Percentiles rank a stretch among this genome's conserved stretches.
Conservation (phyloP, 176 grass and related monocot species). For the Microstegium vimineum region DNA sequence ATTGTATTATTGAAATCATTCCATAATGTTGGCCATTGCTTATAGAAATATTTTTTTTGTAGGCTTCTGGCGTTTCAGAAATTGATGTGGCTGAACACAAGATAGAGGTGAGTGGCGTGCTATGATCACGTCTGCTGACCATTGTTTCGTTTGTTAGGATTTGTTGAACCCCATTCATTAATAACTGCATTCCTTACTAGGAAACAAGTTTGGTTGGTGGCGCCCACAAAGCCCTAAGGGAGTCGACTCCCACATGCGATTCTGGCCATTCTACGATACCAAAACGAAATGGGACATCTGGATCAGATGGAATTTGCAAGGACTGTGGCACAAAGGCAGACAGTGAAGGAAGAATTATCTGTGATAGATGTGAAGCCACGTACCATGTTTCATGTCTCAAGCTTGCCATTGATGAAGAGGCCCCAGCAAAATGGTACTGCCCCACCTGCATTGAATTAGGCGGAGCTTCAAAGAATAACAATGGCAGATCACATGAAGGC, state of each 20-base stretch:
- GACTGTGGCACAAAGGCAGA: slow-evolving; percentile 53
- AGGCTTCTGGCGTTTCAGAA: slow-evolving; percentile 65
- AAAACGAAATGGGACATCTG: slow-evolving; percentile 34
- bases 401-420: slow-evolving; percentile 41
- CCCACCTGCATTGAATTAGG: slow-evolving; percentile 43
- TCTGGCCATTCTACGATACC: slow-evolving; percentile 76
- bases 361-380: slow-evolving; percentile 63
- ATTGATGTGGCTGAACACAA: slow-evolving; percentile 51
- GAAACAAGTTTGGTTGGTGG: slow-evolving; percentile 41
- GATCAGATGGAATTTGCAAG: slow-evolving; percentile 49
- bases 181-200: slow-evolving; percentile 42
- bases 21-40: slow-evolving; percentile 10
- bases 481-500: slow-evolving; percentile 51
- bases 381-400: slow-evolving; percentile 82
- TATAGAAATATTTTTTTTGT: slow-evolving; percentile 16
- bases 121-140: slow-evolving; percentile 4
- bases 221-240: slow-evolving; percentile 37
- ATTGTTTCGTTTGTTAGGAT: background rate
- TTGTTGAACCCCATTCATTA: slow-evolving; percentile 15
- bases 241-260: slow-evolving; percentile 59
- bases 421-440: slow-evolving; percentile 74
- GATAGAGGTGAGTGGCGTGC: slow-evolving; percentile 41
- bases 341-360: slow-evolving; percentile 61
- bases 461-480: slow-evolving; percentile 17
- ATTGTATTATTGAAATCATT: slow-evolving; percentile 24